Percentiles rank a stretch among this genome's conserved stretches.
Evolutionary conservation across 805 yeast species (phyloP).

Genomic region (Suhomyces vadensis): DNA sequence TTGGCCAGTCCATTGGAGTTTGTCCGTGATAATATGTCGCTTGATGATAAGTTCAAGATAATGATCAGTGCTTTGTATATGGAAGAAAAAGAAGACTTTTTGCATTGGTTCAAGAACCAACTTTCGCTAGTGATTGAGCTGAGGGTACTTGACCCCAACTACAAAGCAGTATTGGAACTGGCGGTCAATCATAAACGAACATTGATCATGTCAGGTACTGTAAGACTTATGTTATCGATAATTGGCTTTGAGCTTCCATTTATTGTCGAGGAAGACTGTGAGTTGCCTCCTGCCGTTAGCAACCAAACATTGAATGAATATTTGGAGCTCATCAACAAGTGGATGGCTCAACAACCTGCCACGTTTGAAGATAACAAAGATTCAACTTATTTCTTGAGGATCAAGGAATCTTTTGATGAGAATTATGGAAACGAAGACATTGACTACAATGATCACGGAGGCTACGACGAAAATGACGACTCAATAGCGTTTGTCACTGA

Average conservation of each 20-base stretch:
- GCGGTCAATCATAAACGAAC: conserved; percentile 23
- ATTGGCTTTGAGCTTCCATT: conserved; percentile 50
- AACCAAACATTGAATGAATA: conserved; percentile 34
- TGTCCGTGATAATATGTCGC: conserved; percentile 25
- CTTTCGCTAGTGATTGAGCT: conserved; percentile 31
- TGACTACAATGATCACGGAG: conserved; percentile 13
- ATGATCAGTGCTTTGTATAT: conserved; percentile 50
- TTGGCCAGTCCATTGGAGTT: conserved; percentile 40
- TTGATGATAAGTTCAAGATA: conserved; percentile 52
- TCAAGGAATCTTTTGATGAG: conserved; percentile 22
- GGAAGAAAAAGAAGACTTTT: conserved; percentile 41
- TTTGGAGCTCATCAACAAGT: conserved; percentile 41
- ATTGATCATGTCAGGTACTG: conserved; percentile 48
- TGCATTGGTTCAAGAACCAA: conserved; percentile 47
- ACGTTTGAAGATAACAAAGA: conserved; percentile 39
- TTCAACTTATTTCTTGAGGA: conserved; percentile 31
- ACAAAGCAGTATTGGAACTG: conserved; percentile 13
- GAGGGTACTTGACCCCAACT: conserved; percentile 13
- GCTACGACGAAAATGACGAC: conserved; percentile 30
- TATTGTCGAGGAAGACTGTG: conserved; percentile 39
- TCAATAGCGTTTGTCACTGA: conserved; percentile 19
- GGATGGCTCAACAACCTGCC: conserved; percentile 38
- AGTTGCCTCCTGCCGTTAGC: conserved; percentile 35
- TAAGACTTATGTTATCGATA: conserved; percentile 44
- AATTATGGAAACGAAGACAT: conserved; percentile 16